Evolutionary conservation across 768 basidiomycete genomes (phyloP).

Genomic region (Hypsizygus marmoreus): DNA sequence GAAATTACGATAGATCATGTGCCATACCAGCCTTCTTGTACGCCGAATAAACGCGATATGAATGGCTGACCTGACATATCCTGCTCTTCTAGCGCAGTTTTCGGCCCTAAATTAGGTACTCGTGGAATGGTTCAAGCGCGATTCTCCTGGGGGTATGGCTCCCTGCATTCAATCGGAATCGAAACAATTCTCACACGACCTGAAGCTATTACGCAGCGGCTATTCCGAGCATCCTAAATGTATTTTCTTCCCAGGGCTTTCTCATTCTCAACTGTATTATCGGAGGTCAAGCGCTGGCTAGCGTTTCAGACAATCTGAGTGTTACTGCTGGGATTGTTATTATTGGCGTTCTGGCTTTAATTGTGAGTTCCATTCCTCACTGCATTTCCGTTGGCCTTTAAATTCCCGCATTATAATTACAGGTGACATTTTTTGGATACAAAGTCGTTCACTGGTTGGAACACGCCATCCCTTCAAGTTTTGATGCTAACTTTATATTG

Average conservation of each 20-base stretch:
- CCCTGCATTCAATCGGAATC: background rate
- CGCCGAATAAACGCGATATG: slow-evolving; percentile 18
- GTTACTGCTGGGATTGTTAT: slow-evolving; percentile 43
- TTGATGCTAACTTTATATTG: background rate
- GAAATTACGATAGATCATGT: slow-evolving; percentile 43
- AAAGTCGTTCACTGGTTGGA: slow-evolving; percentile 60
- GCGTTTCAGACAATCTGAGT: slow-evolving; percentile 44
- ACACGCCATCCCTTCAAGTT: background rate
- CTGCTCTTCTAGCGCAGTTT: slow-evolving; percentile 44
- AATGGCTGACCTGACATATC: background rate
- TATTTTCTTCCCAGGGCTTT: slow-evolving; percentile 62
- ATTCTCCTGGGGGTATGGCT: slow-evolving; percentile 31
- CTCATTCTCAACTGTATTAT: slow-evolving; percentile 68
- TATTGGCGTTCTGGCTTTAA: slow-evolving; percentile 37
- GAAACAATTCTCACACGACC: background rate
- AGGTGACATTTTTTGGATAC: slow-evolving; percentile 67
- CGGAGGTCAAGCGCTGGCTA: slow-evolving; percentile 66
- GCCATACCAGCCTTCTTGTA: slow-evolving; percentile 63
- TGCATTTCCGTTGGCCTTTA: background rate
- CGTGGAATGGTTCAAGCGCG: slow-evolving; percentile 74
- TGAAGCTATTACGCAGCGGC: slow-evolving; percentile 58
- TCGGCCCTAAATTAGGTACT: slow-evolving; percentile 80
- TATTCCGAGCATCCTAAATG: slow-evolving; percentile 56
- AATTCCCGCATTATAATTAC: background rate
- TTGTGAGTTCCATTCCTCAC: slow-evolving; percentile 25